Evolutionary conservation across 768 basidiomycete genomes (phyloP).

Genomic region (Tricholoma sp.): DNA sequence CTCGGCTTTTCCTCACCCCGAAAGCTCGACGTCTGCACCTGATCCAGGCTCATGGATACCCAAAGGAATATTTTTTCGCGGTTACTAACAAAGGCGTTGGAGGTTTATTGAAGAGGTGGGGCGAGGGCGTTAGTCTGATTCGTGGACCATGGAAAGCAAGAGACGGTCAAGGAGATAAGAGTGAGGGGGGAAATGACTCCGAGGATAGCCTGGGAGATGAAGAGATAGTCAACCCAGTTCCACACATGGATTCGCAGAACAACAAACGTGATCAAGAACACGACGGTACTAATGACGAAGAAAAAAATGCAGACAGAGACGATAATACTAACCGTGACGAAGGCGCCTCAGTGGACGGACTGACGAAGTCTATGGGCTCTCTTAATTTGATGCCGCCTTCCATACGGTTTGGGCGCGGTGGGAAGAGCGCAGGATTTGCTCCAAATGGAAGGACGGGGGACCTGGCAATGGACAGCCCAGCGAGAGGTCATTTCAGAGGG

Average conservation of each 20-base stretch:
- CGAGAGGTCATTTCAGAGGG: slow-evolving; percentile 14
- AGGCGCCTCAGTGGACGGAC: slow-evolving; percentile 36
- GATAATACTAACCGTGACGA: slow-evolving; percentile 1
- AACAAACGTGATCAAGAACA: slow-evolving; percentile 19
- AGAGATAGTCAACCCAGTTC: slow-evolving; percentile 20
- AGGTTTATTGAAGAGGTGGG: slow-evolving; percentile 73
- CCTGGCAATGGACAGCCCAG: slow-evolving; percentile 2
- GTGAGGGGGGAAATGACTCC: slow-evolving; percentile 23
- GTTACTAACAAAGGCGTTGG: slow-evolving; percentile 91
- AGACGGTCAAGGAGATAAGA: slow-evolving; percentile 18
- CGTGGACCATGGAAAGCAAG: slow-evolving; percentile 64
- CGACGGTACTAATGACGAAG: slow-evolving; percentile 16
- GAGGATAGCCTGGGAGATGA: slow-evolving; percentile 23
- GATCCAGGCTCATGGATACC: slow-evolving; percentile 76
- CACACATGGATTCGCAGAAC: slow-evolving; percentile 2
- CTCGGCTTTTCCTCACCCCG: slow-evolving; percentile 61
- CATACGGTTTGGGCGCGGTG: slow-evolving; percentile 72
- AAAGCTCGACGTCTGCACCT: slow-evolving; percentile 77
- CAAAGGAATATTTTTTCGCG: slow-evolving; percentile 87
- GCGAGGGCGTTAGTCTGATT: slow-evolving; percentile 77
- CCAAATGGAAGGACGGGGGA: slow-evolving; percentile 21
- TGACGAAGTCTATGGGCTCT: slow-evolving; percentile 41
- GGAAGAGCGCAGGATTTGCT: slow-evolving; percentile 48
- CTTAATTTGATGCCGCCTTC: slow-evolving; percentile 61
- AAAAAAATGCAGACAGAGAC: slow-evolving; percentile 5